Base-by-base conservation (phyloP, 768 basidiomycete genomes). In the Terana coerulea region DNA sequence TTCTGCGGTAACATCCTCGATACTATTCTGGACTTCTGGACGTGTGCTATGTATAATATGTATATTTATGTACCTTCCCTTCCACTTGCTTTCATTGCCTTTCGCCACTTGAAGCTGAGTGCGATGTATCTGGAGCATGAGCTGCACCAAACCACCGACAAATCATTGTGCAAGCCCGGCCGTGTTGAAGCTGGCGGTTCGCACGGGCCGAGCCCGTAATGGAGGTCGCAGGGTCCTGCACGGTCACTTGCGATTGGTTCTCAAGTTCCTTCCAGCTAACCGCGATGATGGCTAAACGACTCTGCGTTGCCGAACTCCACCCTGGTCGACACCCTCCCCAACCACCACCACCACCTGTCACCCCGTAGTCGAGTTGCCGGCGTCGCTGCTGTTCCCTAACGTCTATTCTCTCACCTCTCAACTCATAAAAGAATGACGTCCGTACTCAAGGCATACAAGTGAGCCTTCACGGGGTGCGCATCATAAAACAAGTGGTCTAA, bases 1-100 rank as follows among this genome's bases (percentile, higher is more conserved):
- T 83, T 21, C 69, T 83, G 48, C 75, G 73, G 57, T 76, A 41
- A 52, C 51, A 19, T 22, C 45, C 5, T 33, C 21, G 28, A 46
- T 46, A 34, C 30, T 15, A 15, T 43, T 33, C 30, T 30, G 10
- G 8, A 9, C 44, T 37, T 21, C 15, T 26, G 25, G 47, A 36
- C 21, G 14, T 39, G 22, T 21, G 3, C 47, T 43, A 46, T 49
- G 47, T 40, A 49, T 26, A n/a, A 40, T 49, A 36, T 49, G 22
- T 49, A 36, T 35, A 10, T 49, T 15, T 35, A 39, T 49, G 37
- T 49, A 37, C 47, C 29, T 5, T 30, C 11, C 12, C 26, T 30
- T 30, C 9, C n/a, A n/a, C n/a, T n/a, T n/a, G n/a, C n/a, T n/a
- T n/a, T n/a, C n/a, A n/a, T n/a, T n/a, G n/a, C n/a, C n/a, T n/a